Evolutionary conservation across 1,284 basidiomycete species (phyloP), one percentile per base, ranked within the genome.

Genomic region (Boletus sp.): DNA sequence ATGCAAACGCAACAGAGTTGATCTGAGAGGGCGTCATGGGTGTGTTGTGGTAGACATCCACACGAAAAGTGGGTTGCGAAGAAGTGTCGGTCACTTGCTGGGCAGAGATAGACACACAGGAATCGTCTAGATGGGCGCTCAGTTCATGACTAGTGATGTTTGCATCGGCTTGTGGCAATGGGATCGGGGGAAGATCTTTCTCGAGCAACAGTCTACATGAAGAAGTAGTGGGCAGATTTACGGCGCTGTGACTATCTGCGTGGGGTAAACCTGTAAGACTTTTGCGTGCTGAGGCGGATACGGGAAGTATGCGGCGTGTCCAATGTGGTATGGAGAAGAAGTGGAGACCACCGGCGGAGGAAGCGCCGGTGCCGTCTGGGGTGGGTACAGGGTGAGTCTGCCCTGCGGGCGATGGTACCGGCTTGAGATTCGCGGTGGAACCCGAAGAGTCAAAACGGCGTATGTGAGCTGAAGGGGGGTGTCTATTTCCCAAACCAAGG

Each of bases 131-230:
- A 45, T 26, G 20, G 42, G 41, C 46, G 17, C 45, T 37, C 7
- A 34, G 47, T 35, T 41, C 50, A 26, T 33, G 42, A 27, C 20
- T 32, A 25, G 33, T 25, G 10, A 26, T 32, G 34, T 17, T 34
- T 30, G 34, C 7, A 35, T 56, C 44, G 10, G 16, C 23, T 4
- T 42, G 49, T 12, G 39, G 14, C 20, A 53, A 44, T 14, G 84
- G 86, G 2, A 76, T 82, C 2, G 82, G 82, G 37, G 85, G 85
- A 20, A 88, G 74, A 10, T 78, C 80, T 62, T 88, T 87, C 57
- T 87, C 77, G 32, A 76, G 59, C 47, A 67, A 58, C 29, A 69
- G 53, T n/a, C 63, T 61, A 36, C 53, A 62, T 41, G 41, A 33
- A 44, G 53, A 34, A 48, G 51, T 25, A 41, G 46, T 53, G 30